Evolutionary conservation across 2,329 filamentous ascomycete species (phyloP), one percentile per base, ranked within the genome.

Genomic region (Colletotrichum sp.): DNA sequence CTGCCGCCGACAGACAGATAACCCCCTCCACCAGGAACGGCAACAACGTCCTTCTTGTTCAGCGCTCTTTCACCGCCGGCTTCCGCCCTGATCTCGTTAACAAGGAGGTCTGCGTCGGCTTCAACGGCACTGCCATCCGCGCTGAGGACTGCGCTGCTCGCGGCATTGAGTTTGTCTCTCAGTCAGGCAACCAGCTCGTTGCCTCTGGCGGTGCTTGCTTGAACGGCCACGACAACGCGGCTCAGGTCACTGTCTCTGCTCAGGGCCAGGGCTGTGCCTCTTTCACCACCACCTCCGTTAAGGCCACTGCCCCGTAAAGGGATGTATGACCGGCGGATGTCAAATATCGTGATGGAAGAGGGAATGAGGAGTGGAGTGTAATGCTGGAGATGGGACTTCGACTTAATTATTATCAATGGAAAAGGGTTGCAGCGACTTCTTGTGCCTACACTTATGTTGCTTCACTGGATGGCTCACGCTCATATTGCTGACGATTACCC

Each of bases 81-180:
- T 86, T 86, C 79, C 81, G 84, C 1, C 80, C 81, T 10, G 85
- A 86, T 76, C 82, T 87, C 9, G 84, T 85, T 8, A 81, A 77
- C 68, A 80, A 82, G 62, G 77, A 84, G 60, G 85, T 82, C 15
- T 86, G 85, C 75, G 81, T 86, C 16, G 84, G 83, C 15, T 86
- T 85, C 81, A 86, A 86, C 75, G 82, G 83, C 36, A 85, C 83
- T 9, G 79, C 81, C 24, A 85, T 86, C 79, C 78, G 79, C 26
- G 84, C 85, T 10, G 80, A 83, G 73, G 83, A 84, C 78, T 86
- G 85, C 74, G 79, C 78, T 15, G 26, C 26, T 26, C 26, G 26
- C 26, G 26, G 26, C 26, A 67, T 81, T 12, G 69, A 81, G 24
- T 73, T 80, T 15, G 83, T 83, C 32, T 78, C 78, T 44, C 81